Evolutionary conservation across 768 basidiomycete species (phyloP), one percentile per base, ranked within the genome.

Genomic region (Kwoniella mangroviensis): DNA sequence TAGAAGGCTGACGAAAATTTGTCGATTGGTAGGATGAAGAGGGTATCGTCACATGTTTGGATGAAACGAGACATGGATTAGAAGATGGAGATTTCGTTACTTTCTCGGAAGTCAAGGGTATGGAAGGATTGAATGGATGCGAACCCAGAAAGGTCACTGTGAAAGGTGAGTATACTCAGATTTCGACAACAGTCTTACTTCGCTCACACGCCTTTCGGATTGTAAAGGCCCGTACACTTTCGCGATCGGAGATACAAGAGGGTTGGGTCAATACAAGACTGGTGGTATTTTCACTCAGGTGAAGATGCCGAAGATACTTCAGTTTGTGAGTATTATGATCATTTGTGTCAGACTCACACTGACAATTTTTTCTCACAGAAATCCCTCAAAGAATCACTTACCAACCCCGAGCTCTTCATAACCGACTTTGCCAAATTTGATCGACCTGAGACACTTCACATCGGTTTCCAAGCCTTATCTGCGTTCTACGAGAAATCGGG

Each of bases 341-440:
- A 24, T 12, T 58, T 34, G 3, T 6, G 0, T 17, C 3, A 43
- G 54, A 12, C 24, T 1, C 12, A 11, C 68, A 55, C 65, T 76
- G 42, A 43, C 56, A 22, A 40, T 12, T 57, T 49, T 4, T 22
- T 10, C 3, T 51, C n/a, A n/a, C 75, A 99, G 96, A 98, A 98
- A 94, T 88, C 94, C 1, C 87, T 99, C 21, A 88, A 90, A 76
- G 93, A 97, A 74, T 93, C 94, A 0, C 83, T 93, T 60, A 85
- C 87, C 74, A 80, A 85, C 21, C 95, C 97, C 0, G 96, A 98
- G 75, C 88, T 88, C 79, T 92, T 97, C 85, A 88, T 98, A 74
- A 94, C 94, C 55, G 97, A 99, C 83, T 98, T 98, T 75, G 93
- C 92, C 78, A 98, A 99, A 83, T 98, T 93, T 75, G 95, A 98